Conservation (phyloP, 2,329 filamentous ascomycete species). For the Dendryphion nanum region DNA sequence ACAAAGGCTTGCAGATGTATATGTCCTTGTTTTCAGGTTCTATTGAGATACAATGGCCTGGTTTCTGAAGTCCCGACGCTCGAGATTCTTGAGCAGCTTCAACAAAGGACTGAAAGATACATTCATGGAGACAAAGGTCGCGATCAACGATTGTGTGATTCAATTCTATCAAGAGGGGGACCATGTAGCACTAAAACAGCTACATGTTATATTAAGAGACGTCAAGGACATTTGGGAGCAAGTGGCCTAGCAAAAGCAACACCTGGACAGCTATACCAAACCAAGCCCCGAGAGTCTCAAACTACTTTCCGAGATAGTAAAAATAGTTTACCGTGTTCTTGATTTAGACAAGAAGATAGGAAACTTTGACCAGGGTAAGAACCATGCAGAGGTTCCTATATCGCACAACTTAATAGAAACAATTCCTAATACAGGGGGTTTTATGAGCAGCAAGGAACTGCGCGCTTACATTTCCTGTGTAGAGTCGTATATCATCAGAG, state of each 20-base stretch:
- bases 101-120: constrained; percentile 9
- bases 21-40: constrained; percentile 9
- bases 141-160: constrained; percentile 5
- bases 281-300: neutral
- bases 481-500: constrained; percentile 7
- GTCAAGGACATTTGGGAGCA: neutral
- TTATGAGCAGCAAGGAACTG: neutral
- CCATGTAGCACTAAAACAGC: constrained; percentile 1
- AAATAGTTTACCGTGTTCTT: neutral
- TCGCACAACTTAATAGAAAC: neutral
- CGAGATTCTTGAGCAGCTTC: constrained; percentile 12
- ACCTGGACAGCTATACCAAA: neutral
- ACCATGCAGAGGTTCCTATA: neutral
- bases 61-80: constrained; percentile 9
- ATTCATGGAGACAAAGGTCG: constrained; percentile 5
- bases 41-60: constrained; percentile 10
- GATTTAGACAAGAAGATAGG: neutral
- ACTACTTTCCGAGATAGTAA: too few relatives aligned
- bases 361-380: neutral
- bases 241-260: neutral
- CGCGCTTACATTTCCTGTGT: neutral
- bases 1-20: constrained; percentile 7
- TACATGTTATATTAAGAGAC: neutral
- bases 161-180: constrained; percentile 6
- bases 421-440: neutral